Base-by-base conservation (phyloP, 352 stramenopile species). In the Blastocystis sp. region DNA sequence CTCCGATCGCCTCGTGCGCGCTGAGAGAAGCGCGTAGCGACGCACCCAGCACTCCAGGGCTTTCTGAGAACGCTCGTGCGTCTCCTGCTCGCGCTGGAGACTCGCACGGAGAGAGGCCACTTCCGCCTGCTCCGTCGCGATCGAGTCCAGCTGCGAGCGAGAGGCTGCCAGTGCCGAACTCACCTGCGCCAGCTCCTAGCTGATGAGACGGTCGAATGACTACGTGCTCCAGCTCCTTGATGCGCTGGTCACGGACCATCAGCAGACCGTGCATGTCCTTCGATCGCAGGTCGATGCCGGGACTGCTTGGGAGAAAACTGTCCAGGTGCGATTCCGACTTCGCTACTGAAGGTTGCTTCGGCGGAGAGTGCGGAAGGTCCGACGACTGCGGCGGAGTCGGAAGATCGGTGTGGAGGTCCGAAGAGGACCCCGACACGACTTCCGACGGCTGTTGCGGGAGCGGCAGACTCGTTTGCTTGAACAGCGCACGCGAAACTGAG, bases 161-260 rank as follows among this genome's bases (percentile, higher is more conserved):
- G 56, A 32, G 4, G 29, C 46, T 11, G 32, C 24, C 34, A 81
- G 2, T 44, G 49, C 21, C 2, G 29, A 8, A n/a, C 40, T 63
- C 53, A 38, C 21, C 16, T 81, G 40, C 11, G 27, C 14, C n/a
- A 81, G 69, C 40, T 81, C 69, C 69, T 81, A 65, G 34, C n/a
- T n/a, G n/a, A n/a, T n/a, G n/a, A n/a, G n/a, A n/a, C n/a, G n/a
- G 34, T n/a, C 63, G 29, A 64, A 44, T 4, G 4, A 44, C 4
- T 29, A 81, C 69, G 29, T 81, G 69, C 27, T 81, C 69, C 69
- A 81, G 40, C 14, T 81, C 69, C 38, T 81, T 81, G n/a, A 81
- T 81, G 16, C 69, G 44, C 46, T 34, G 27, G 27, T 81, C 69
- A 8, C 49, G 46, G 24, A 32, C 40, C 40, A 81, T 81, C 34